Base-by-base conservation (phyloP, 2,329 filamentous ascomycete genomes). In the Trichophyton mentagrophytes region DNA sequence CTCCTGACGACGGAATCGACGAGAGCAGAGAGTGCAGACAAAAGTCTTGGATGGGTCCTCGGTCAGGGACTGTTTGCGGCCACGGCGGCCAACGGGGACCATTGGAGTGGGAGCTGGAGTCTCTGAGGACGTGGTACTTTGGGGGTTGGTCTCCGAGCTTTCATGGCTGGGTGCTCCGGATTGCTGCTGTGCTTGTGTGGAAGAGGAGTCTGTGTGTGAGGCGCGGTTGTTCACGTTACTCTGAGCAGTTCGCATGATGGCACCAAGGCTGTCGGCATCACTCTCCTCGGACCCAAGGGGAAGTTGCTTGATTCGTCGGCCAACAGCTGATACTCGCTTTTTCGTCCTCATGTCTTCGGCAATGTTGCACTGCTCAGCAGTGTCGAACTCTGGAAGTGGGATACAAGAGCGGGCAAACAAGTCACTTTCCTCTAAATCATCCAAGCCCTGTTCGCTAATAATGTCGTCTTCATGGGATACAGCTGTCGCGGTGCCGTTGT, bases 1-100 rank as follows among this genome's bases (percentile, higher is more conserved):
- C 76, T 99, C 93, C 77, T 99, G 93, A 64, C 93, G 89, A 64
- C 93, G 88, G 87, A 99, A 99, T 64, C 93, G 89, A 66, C 93
- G 90, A 70, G 90, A 92, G 85, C 93, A 99, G 22, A 96, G 83
- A 61, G 91, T 90, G 78, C 93, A 99, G 63, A 96, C 89, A 65
- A 97, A 99, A 0, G 91, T 96, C 85, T 99, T 99, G 70, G 90
- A 95, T 1, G 93, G 93, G 70, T 99, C 93, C 71, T 97, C 93
- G 3, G 93, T 97, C 68, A 97, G 77, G 0, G 93, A 97, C 78
- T 99, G 93, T 85, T 99, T 99, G 76, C 93, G 91, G 63, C 93
- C 93, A 62, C 93, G 91, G 66, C 93, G 91, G 76, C 89, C 95
- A 67, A 88, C 83, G 8, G 87, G 87, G 7, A 74, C 70, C 8